Evolutionary conservation across 2,329 filamentous ascomycete genomes (phyloP), one percentile per base, ranked within the genome.

Genomic region (Fusarium nelsonii): DNA sequence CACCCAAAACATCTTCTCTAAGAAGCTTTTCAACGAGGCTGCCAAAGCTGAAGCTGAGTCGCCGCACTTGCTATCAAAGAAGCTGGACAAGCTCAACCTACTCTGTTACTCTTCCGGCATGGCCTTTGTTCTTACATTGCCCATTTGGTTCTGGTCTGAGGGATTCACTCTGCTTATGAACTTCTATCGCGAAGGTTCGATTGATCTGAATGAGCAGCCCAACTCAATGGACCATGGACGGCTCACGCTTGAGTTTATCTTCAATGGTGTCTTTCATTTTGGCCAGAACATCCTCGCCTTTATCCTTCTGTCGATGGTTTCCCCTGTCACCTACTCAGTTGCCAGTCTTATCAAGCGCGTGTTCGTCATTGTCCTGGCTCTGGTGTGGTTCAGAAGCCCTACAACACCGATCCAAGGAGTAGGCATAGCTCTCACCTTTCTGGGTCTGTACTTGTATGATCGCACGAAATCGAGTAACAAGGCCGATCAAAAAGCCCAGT

Each of bases 1-100:
- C 36, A 96, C 94, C 0, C 96, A 99, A 77, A 99, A 99, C 77
- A 99, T 99, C 59, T 97, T 97, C 71, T 98, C 95, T 20, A 99
- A 99, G 81, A 93, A 93, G 70, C 89, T 99, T 11, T 99, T 99
- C 84, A 99, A 97, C 78, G 94, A 97, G 77, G 93, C 93, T 8
- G 91, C 93, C 8, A 90, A 90, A 61, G 92, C 93, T 3, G 95
- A 97, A 80, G 88, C 90, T 9, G 93, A 97, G 55, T 87, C 87
- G 1, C 79, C 84, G 8, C 84, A 86, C 1, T 81, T 84, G 14
- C 86, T 87, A 57, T 87, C 89, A 43, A 89, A 90, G 65, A 98
- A 97, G 80, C 87, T 97, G 18, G 96, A 99, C 82, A 99, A 99
- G 81, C 88, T 99, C 40, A 99, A 99, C 77, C 84, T 99, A 18